Base-by-base conservation (phyloP, 1,139 yeast species). In the Pichia sp. region DNA sequence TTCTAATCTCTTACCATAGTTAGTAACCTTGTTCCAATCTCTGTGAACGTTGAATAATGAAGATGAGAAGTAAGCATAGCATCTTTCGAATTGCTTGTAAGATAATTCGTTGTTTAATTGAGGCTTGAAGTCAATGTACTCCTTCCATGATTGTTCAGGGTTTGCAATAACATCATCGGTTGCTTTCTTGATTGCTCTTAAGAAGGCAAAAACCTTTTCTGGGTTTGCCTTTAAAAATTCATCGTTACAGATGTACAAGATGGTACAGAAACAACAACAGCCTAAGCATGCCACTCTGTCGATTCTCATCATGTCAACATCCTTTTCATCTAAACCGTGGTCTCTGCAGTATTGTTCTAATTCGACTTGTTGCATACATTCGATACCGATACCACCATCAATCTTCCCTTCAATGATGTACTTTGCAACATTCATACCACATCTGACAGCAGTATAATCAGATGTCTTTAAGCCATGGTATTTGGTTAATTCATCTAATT, bases 381-480 rank as follows among this genome's bases (percentile, higher is more conserved):
- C 83, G 51, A 77, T 75, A 55, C 83, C 82, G 58, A 77, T 72
- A 47, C 82, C 82, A 47, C 81, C 81, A 60, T 77, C 80, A 46
- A 77, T 76, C 53, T 70, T 68, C 34, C 81, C 82, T 50, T 76
- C 79, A 48, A 77, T 73, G 56, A 77, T 76, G 56, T 71, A 72
- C 58, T 75, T 76, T 49, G 82, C 79, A 43, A 77, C 81, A 56
- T 77, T 77, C 83, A 77, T 77, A 44, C 83, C 82, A 56, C 81
- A 76, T 61, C 82, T 70, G 43, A 77, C 79, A n/a, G 82, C 79
- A 45, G 80, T 76, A 61, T 77, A 77, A 59, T 77, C 82, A 35
- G 68, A 67, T 21, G 81, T 81, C 31, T 70, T 70, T 80, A 77
- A 75, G 34, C 81, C 81, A 54, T 72, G 76, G 61, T 76, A 76